Conservation (phyloP, 495 filamentous ascomycete species). For the Penicillium flavigenum region DNA sequence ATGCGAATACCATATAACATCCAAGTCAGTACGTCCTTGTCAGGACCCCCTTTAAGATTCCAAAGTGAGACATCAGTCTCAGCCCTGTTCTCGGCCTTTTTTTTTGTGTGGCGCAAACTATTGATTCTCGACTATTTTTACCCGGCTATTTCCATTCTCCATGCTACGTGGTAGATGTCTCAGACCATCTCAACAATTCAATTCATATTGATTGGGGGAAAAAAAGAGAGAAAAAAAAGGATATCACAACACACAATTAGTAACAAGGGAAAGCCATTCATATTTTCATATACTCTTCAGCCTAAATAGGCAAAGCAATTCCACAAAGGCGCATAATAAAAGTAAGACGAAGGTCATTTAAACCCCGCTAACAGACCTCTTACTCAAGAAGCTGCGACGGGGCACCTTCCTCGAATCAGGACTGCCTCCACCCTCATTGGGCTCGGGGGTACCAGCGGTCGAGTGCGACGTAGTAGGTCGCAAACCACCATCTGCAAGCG, state of each 20-base stretch:
- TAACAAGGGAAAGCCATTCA: constrained; percentile 1
- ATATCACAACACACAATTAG: constrained; percentile 19
- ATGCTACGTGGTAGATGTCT: neutral
- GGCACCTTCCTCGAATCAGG: constrained; percentile 50
- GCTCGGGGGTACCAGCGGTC: constrained; percentile 28
- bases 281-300: constrained; percentile 21
- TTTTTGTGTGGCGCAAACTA: neutral
- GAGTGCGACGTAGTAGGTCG: constrained; percentile 44
- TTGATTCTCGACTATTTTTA: neutral
- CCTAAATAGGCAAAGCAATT: neutral
- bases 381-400: constrained; percentile 56
- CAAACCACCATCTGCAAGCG: constrained; percentile 27
- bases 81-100: neutral
- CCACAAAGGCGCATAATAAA: constrained; percentile 13
- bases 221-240: constrained; percentile 15
- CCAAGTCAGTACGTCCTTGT: neutral
- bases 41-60: neutral
- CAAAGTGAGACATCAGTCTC: neutral
- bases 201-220: neutral
- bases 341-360: constrained; percentile 19
- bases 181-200: constrained; percentile 1
- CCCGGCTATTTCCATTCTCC: neutral
- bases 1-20: neutral
- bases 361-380: constrained; percentile 50
- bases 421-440: constrained; percentile 49